Base-by-base conservation (phyloP, 148 eudicot species). In the Polygonum maritimum region DNA sequence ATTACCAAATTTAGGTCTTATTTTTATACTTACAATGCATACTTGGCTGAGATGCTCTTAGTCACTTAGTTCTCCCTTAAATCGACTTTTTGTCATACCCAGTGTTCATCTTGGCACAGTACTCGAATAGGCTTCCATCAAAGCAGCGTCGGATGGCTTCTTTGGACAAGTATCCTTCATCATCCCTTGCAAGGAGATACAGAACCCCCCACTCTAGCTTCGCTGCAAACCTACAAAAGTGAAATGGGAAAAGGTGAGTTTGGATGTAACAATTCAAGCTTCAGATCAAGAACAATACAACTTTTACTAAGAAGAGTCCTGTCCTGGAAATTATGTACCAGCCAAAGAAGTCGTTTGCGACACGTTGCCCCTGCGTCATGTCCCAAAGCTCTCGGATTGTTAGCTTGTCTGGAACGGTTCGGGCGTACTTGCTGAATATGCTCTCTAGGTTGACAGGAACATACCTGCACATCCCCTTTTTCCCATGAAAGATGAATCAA, bases 401-500 rank as follows among this genome's bases (percentile, higher is more conserved):
- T 67, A 93, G 83, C 75, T 93, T 93, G 58, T 91, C 94, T 0
- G 97, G 97, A 4, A 79, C 79, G 2, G 94, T 93, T 0, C 73
- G 82, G 35, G 92, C 97, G 62, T 93, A 88, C 83, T 91, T 91
- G 90, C 92, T 93, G 76, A 93, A 91, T 2, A 82, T 81, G 82
- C 86, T 89, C 84, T 87, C 89, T 9, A 92, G 78, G 75, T 90
- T 77, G 48, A 54, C 77, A 0, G 94, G 92, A n/a, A 83, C 35
- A 55, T 74, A 92, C 87, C 97, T 92, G 77, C 41, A 75, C 35
- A 44, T 44, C 16, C 35, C 41, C 36, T 69, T 13, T 67, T 31
- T 31, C 3, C 1, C 39, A 12, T 16, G 33, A 8, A 55, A 13
- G 1, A 19, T 21, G 38, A 67, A 13, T n/a, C 15, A 21, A 21